These are phyloP conservation scores for Cotoneaster glaucophyllus DNA, from an alignment of 306 rosid species.

Conservation along the genomic window DNA sequence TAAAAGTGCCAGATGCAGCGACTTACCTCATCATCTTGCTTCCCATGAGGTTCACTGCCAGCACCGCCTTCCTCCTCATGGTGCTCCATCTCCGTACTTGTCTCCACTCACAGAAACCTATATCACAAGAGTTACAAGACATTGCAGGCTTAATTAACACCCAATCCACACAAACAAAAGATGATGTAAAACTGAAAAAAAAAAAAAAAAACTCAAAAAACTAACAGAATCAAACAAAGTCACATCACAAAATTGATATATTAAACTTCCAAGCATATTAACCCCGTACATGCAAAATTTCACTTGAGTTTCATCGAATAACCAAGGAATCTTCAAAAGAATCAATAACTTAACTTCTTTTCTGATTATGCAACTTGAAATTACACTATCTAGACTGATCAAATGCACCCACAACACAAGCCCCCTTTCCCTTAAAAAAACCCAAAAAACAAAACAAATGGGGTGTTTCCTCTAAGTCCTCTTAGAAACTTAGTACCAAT, in stretches of 20 bases:
- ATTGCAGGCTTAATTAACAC: neutral
- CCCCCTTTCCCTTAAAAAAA: neutral
- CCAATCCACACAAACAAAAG: neutral
- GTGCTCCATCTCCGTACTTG: constrained; percentile 43
- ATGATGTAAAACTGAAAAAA: neutral
- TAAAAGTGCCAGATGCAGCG: neutral
- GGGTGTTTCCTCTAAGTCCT: neutral
- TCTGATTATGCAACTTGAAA: neutral
- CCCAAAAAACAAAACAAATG: neutral
- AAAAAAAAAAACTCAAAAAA: neutral
- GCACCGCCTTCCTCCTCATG: constrained; percentile 64
- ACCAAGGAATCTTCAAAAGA: neutral
- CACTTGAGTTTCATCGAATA: neutral
- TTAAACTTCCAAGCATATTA: neutral
- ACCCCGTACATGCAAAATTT: neutral
- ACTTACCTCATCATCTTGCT: constrained; percentile 83
- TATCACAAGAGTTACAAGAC: neutral
- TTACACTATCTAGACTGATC: neutral
- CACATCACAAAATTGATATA: neutral
- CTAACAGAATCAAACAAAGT: neutral
- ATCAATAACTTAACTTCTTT: neutral
- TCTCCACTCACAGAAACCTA: constrained; percentile 3
- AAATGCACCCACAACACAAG: neutral
- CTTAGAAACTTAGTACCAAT: neutral
- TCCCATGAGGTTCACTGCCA: constrained; percentile 51